These are phyloP conservation scores for Platanus orientalis DNA, from an alignment of 164 flowering plant genomes.

Conservation along the genomic window DNA sequence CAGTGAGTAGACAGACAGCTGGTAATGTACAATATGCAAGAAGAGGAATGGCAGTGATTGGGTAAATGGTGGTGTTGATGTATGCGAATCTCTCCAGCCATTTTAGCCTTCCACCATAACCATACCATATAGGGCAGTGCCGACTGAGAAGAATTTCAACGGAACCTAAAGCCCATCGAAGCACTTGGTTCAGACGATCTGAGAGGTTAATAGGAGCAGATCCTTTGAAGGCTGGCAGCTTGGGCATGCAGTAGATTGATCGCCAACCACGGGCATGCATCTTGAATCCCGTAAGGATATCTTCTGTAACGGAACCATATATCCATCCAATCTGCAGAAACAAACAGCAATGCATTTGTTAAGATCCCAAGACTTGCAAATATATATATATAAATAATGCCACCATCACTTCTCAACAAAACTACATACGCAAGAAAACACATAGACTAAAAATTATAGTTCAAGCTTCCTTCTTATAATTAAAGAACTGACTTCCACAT, in stretches of 20 bases:
- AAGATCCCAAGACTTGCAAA: background rate
- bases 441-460: too few species aligned
- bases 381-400: too few species aligned
- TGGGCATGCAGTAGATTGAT: slow-evolving; percentile 50
- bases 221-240: slow-evolving; percentile 43
- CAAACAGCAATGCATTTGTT: background rate
- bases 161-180: slow-evolving; percentile 54
- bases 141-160: slow-evolving; percentile 46
- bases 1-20: slow-evolving; percentile 47
- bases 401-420: too few species aligned
- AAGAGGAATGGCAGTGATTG: slow-evolving; percentile 45
- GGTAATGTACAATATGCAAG: slow-evolving; percentile 43
- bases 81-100: slow-evolving; percentile 45
- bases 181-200: slow-evolving; percentile 55
- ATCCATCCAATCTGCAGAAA: slow-evolving; percentile 45
- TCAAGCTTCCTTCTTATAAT: too few species aligned
- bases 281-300: slow-evolving; percentile 51
- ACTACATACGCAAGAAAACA: too few species aligned
- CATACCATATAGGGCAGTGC: slow-evolving; percentile 56
- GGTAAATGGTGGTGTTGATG: slow-evolving; percentile 47
- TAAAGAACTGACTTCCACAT: too few species aligned
- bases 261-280: slow-evolving; percentile 59
- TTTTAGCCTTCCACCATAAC: slow-evolving; percentile 46
- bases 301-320: slow-evolving; percentile 52
- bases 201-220: slow-evolving; percentile 53